These are phyloP conservation scores for Candida pseudofarinosa DNA, from an alignment of 805 yeast genomes.

Conservation along the genomic window DNA sequence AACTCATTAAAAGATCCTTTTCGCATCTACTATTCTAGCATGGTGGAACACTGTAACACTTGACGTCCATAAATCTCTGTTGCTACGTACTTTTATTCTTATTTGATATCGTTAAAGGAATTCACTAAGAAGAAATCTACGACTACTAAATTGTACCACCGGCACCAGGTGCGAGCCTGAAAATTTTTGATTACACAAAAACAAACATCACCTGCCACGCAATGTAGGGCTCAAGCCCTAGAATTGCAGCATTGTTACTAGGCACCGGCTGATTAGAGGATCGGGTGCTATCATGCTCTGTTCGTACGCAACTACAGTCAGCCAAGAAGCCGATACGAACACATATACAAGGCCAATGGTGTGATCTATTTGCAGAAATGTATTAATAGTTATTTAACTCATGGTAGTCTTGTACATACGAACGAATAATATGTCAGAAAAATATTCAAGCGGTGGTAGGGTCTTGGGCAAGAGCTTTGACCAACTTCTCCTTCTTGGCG, in stretches of 20 bases:
- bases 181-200: slow-evolving; percentile 11
- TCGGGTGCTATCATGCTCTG: too few species aligned
- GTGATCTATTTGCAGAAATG: too few species aligned
- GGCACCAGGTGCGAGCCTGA: slow-evolving; percentile 1
- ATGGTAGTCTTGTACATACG: not conserved
- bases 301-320: too few species aligned
- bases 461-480: slow-evolving; percentile 47
- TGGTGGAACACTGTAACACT: too few species aligned
- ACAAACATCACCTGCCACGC: not conserved
- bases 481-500: slow-evolving; percentile 76
- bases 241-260: slow-evolving; percentile 2
- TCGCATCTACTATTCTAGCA: too few species aligned
- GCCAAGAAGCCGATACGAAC: too few species aligned
- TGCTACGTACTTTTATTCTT: not conserved
- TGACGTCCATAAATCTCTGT: not conserved
- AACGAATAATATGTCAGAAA: not conserved
- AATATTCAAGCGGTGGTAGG: slow-evolving; percentile 5
- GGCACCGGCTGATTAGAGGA: too few species aligned
- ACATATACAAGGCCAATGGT: too few species aligned
- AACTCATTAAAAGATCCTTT: too few species aligned
- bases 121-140: not conserved
- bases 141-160: not conserved
- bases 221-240: slow-evolving; percentile 5
- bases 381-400: too few species aligned
- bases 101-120: not conserved